Conservation (phyloP, 2,329 filamentous ascomycete species). For the Teratosphaeria pseudoeucalypti region DNA sequence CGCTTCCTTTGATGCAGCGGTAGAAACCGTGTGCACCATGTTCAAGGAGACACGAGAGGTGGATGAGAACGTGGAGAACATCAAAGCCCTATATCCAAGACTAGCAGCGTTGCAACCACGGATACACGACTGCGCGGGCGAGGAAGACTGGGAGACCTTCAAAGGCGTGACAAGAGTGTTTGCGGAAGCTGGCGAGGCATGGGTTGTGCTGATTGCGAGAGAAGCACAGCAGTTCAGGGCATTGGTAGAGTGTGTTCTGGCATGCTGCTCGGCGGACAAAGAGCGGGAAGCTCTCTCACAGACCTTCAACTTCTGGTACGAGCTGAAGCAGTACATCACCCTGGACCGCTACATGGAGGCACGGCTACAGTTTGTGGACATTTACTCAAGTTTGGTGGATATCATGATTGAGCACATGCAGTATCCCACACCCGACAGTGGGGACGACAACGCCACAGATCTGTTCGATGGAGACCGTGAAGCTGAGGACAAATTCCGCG, state of each 20-base stretch:
- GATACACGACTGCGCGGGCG: constrained; percentile 62
- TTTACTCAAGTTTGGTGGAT: constrained; percentile 85
- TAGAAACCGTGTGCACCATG: constrained; percentile 86
- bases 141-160: constrained; percentile 76
- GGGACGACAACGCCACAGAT: constrained; percentile 61
- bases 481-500: constrained; percentile 90
- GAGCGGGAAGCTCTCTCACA: constrained; percentile 86
- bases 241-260: constrained; percentile 82
- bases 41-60: constrained; percentile 88
- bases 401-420: constrained; percentile 84
- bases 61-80: constrained; percentile 74
- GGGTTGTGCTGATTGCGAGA: constrained; percentile 84
- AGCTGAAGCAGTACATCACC: constrained; percentile 91
- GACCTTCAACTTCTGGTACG: constrained; percentile 97
- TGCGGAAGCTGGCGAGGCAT: constrained; percentile 84
- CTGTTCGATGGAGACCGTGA: constrained; percentile 93
- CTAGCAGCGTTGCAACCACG: constrained; percentile 67
- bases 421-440: constrained; percentile 66
- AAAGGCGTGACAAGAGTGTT: constrained; percentile 86
- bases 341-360: constrained; percentile 81
- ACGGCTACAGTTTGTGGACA: constrained; percentile 62
- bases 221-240: constrained; percentile 71
- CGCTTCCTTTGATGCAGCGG: constrained; percentile 70
- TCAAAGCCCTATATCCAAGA: constrained; percentile 71
- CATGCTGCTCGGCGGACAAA: constrained; percentile 77